Base-by-base conservation (phyloP, 164 flowering plant genomes). In the Liquidambar formosana region DNA sequence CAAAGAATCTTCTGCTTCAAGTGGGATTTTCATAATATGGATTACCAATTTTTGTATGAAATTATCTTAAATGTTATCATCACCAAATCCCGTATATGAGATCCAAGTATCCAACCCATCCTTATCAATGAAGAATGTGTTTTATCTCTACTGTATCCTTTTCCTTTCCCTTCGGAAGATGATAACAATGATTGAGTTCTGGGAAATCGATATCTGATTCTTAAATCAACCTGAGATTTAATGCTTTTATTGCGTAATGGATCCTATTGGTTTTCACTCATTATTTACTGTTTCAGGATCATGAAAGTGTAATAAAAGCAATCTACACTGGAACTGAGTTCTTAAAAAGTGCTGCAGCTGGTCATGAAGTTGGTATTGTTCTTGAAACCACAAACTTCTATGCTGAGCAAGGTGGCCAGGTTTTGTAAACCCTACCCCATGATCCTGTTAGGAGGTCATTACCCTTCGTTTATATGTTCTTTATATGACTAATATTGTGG, bases 401-500 rank as follows among this genome's bases (percentile, higher is more conserved):
- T 84, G 97, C 96, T 78, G 98, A 96, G 81, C 98, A 96, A 88
- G 98, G 98, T 88, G 98, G 98, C 70, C 98, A 93, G 99, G 99
- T 96, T 84, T 67, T 62, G 13, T 41, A 56, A 56, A 51, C 12
- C 47, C 64, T 14, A n/a, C 44, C 46, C 54, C 27, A 10, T 26
- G 19, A 51, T 51, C 54, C 22, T 51, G 21, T 51, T 51, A 16
- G 10, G 21, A 51, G 19, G 18, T 51, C 54, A 51, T 14, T 51
- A 51, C 54, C 8, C 54, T 18, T 51, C 9, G 9, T 51, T 51
- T n/a, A 51, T 51, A 21, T 18, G 18, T 51, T 3, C 6, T 18
- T 16, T 33, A 33, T 51, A 51, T 51, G 54, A 18, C 54, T 51
- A 16, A 51, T 51, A 18, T 51, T 51, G 54, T 51, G 54, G 8